phyloP scores from a whole-genome alignment of 306 rosid genomes.

The Acacia acuminata region DNA sequence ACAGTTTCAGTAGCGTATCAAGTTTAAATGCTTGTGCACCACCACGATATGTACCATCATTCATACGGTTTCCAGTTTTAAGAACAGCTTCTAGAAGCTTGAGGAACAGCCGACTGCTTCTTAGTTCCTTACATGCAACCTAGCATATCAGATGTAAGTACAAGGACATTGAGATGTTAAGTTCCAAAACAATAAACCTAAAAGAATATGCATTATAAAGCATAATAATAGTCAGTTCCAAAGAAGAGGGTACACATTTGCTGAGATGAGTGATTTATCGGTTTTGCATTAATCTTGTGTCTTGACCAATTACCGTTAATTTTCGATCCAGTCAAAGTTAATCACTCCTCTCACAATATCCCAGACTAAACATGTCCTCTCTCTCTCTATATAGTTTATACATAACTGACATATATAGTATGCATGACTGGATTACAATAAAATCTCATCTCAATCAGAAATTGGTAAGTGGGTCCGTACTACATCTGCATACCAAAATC shows the following conservation, averaged over 20 bases:
- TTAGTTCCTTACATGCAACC: constrained; percentile 87
- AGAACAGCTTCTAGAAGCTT: constrained; percentile 99
- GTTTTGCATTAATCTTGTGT: background rate
- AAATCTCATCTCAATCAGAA: background rate
- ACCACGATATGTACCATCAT: constrained; percentile 92
- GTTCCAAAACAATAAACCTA: background rate
- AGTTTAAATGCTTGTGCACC: constrained; percentile 96
- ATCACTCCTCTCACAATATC: background rate
- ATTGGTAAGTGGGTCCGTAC: background rate
- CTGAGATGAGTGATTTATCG: background rate
- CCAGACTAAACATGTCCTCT: background rate
- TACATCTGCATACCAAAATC: background rate
- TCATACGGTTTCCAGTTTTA: constrained; percentile 98
- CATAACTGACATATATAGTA: background rate
- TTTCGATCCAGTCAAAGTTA: background rate
- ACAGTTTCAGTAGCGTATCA: constrained; percentile 82
- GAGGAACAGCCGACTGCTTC: constrained; percentile 83
- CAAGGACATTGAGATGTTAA: background rate
- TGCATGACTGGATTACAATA: background rate
- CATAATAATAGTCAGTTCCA: background rate
- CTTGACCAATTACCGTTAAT: background rate
- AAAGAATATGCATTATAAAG: background rate
- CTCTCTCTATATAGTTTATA: background rate
- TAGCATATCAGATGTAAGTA: constrained; percentile 40
- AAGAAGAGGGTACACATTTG: background rate